Evolutionary conservation across 441 rosid species (phyloP).

Genomic region (Erodium texanum): DNA sequence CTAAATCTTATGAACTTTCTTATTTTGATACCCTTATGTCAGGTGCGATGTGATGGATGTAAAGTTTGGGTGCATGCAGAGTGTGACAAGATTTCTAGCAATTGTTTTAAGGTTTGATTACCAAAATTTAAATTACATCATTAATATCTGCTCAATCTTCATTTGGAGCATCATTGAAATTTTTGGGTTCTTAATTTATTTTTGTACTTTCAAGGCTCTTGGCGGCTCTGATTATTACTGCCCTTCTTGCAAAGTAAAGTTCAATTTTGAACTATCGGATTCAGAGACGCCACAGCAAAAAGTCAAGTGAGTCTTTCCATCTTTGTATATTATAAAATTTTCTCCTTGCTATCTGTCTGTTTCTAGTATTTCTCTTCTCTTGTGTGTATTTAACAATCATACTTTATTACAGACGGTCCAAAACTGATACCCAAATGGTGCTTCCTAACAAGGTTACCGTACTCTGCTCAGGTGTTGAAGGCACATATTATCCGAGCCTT

Average conservation of each 20-base stretch:
- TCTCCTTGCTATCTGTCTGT: not conserved
- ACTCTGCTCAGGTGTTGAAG: conserved; percentile 82
- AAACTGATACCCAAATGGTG: conserved; percentile 33
- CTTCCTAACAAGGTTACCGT: conserved; percentile 81
- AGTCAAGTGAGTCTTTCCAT: conserved; percentile 36
- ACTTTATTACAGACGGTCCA: conserved; percentile 39
- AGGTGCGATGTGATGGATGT: conserved; percentile 95
- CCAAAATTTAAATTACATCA: conserved; percentile 7
- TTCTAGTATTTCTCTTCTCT: not conserved
- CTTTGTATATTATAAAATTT: not conserved
- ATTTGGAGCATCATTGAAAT: conserved; percentile 14
- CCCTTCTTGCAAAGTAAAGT: conserved; percentile 81
- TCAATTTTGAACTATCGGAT: conserved; percentile 85
- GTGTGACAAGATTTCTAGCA: conserved; percentile 75
- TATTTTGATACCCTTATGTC: conserved; percentile 17
- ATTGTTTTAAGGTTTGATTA: conserved; percentile 56
- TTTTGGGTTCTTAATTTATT: conserved; percentile 18
- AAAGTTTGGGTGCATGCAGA: conserved; percentile 92
- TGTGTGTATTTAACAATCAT: conserved; percentile 16
- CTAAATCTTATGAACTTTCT: conserved; percentile 14
- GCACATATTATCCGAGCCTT: conserved; percentile 85
- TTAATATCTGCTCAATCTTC: conserved; percentile 17
- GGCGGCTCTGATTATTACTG: conserved; percentile 72
- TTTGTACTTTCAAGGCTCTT: conserved; percentile 48
- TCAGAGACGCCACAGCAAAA: conserved; percentile 62